Base-by-base conservation (phyloP, 1,139 yeast genomes). In the Nematodospora anomalae region DNA sequence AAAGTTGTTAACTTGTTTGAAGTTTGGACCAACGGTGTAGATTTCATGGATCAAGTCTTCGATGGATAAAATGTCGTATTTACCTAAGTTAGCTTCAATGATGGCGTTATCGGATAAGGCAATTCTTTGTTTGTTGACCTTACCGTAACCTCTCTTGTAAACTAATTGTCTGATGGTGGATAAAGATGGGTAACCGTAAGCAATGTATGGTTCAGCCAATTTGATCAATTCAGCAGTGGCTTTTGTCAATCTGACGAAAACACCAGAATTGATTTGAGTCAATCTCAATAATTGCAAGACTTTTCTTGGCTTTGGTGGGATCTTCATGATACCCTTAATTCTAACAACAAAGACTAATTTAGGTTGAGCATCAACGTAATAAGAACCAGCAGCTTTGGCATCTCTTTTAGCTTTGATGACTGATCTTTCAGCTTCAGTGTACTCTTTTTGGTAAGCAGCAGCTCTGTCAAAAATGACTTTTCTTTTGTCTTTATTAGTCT, bases 131-230 rank as follows among this genome's bases (percentile, higher is more conserved):
- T 87, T 88, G 94, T 89, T 88, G 69, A 92, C 74, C 88, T 92
- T 92, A 77, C 97, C 98, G 92, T 74, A 84, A 73, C 98, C 98
- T 80, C 98, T 90, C 95, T 92, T 92, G 97, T 92, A 92, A 62
- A 92, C 72, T 71, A 92, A 86, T 75, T 90, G 85, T 79, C 97
- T 90, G 66, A 90, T 81, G 72, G 97, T 86, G 53, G 97, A 74
- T 68, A 87, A 80, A 66, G 88, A 86, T 77, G 98, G 98, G 92
- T 90, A 90, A 79, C 98, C 98, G 84, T 86, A 92, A 64, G 98
- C 95, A 73, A 92, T 83, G 83, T 89, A 92, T 71, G 98, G 98
- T 78, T 92, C 97, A 67, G 92, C 96, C 71, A 92, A 84, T 74
- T 84, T 89, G 74, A 92, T 82, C 72, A 92, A 84, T 81, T 92